These are phyloP conservation scores for Fusarium proliferatum DNA, from an alignment of 2,329 filamentous ascomycete genomes.

Conservation along the genomic window DNA sequence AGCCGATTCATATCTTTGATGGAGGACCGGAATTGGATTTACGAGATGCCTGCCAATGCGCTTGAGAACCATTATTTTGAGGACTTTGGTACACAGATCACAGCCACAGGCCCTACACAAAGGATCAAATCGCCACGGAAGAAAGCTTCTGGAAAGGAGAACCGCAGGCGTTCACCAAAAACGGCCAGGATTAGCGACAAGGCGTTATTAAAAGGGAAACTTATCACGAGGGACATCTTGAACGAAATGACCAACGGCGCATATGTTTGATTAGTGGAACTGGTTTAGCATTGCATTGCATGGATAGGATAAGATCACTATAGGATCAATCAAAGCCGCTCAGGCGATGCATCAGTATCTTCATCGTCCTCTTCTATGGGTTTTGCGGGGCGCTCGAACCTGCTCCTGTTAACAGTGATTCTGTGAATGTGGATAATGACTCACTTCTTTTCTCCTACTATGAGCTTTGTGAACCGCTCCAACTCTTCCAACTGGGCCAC, in stretches of 20 bases:
- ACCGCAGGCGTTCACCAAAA: constrained; percentile 61
- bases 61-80: constrained; percentile 76
- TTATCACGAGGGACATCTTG: constrained; percentile 79
- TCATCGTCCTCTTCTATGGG: constrained; percentile 39
- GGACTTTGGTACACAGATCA: constrained; percentile 63
- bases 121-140: constrained; percentile 48
- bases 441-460: constrained; percentile 65
- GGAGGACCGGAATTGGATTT: constrained; percentile 81
- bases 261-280: constrained; percentile 46
- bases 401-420: constrained; percentile 31
- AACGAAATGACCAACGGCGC: constrained; percentile 72
- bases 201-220: constrained; percentile 72
- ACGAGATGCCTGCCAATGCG: constrained; percentile 74
- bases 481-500: constrained; percentile 65
- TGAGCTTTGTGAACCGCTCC: constrained; percentile 67
- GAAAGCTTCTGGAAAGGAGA: constrained; percentile 55
- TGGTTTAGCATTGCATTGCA: constrained; percentile 26
- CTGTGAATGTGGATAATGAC: neutral
- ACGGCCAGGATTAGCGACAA: constrained; percentile 69
- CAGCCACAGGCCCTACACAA: constrained; percentile 46
- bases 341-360: constrained; percentile 25
- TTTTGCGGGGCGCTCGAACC: constrained; percentile 49
- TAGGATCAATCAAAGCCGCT: constrained; percentile 28
- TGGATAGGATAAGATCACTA: constrained; percentile 19
- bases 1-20: constrained; percentile 81